Percentiles rank a stretch among this genome's conserved stretches.
Evolutionary conservation across 495 filamentous ascomycete species (phyloP).

Genomic region (Hypoxylon fuscum): DNA sequence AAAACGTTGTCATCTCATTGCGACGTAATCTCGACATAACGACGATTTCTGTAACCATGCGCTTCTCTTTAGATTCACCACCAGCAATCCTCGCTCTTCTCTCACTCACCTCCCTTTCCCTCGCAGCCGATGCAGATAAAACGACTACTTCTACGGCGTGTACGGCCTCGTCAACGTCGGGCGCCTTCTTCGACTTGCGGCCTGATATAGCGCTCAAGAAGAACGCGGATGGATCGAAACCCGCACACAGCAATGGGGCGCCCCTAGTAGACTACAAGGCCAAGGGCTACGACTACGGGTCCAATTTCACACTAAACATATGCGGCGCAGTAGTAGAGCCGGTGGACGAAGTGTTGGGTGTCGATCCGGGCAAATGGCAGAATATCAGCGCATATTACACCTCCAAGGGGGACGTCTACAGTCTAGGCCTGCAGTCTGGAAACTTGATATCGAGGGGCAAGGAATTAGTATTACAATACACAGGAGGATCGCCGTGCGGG

Average conservation of each 20-base stretch:
- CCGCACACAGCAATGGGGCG: constrained; percentile 58
- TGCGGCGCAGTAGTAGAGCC: constrained; percentile 86
- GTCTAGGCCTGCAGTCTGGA: constrained; percentile 82
- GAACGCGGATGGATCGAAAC: constrained; percentile 53
- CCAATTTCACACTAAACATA: constrained; percentile 96
- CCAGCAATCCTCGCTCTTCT: constrained; percentile 32
- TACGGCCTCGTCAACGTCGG: constrained; percentile 79
- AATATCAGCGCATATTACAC: constrained; percentile 95
- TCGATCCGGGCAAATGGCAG: constrained; percentile 70
- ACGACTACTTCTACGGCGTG: constrained; percentile 67
- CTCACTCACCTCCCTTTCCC: constrained; percentile 28
- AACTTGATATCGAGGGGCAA: constrained; percentile 81
- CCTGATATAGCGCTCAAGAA: constrained; percentile 71
- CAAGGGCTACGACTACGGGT: constrained; percentile 82
- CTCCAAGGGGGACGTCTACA: constrained; percentile 75
- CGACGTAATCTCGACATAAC: constrained; percentile 8
- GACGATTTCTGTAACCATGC: constrained; percentile 30
- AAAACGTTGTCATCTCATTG: not conserved
- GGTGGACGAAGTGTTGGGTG: constrained; percentile 73
- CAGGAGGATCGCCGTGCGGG: constrained; percentile 83
- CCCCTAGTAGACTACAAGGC: constrained; percentile 79
- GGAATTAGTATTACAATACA: constrained; percentile 93
- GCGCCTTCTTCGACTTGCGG: constrained; percentile 90
- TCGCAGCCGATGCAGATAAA: constrained; percentile 40
- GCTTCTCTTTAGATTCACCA: constrained; percentile 26